Percentiles rank a stretch among this genome's conserved stretches.
Evolutionary conservation across 352 stramenopile species (phyloP).

Genomic region (Pythium aristosporum): DNA sequence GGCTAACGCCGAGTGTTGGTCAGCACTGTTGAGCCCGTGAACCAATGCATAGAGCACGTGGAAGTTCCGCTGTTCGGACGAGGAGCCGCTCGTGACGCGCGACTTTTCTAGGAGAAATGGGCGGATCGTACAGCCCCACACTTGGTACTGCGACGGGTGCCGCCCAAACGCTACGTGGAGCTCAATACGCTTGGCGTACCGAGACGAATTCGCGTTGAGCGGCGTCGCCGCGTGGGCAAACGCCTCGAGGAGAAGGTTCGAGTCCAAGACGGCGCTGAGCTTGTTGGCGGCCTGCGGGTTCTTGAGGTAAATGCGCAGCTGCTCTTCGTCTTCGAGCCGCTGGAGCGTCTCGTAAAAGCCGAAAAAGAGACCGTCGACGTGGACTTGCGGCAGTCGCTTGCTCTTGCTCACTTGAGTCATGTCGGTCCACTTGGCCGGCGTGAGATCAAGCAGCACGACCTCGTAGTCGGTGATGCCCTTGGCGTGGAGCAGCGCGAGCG

Average conservation of each 20-base stretch:
- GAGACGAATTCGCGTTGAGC: slow-evolving; percentile 74
- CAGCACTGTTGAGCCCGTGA: slow-evolving; percentile 42
- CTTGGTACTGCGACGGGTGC: slow-evolving; percentile 54
- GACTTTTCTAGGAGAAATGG: slow-evolving; percentile 73
- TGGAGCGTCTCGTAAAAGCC: slow-evolving; percentile 82
- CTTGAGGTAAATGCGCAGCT: slow-evolving; percentile 75
- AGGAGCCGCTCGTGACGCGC: slow-evolving; percentile 36
- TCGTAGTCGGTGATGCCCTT: slow-evolving; percentile 68
- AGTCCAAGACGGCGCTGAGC: slow-evolving; percentile 58
- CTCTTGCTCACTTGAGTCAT: slow-evolving; percentile 69
- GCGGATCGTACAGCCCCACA: slow-evolving; percentile 50
- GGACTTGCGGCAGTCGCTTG: slow-evolving; percentile 71
- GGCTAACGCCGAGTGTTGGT: slow-evolving; percentile 29
- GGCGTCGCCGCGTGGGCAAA: slow-evolving; percentile 67
- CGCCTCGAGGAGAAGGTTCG: slow-evolving; percentile 74
- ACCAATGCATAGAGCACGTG: slow-evolving; percentile 76
- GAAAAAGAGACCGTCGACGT: slow-evolving; percentile 72
- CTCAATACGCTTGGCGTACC: slow-evolving; percentile 66
- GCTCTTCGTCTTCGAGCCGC: slow-evolving; percentile 73
- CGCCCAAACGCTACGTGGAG: slow-evolving; percentile 45
- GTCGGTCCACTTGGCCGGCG: slow-evolving; percentile 59
- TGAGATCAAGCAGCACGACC: slow-evolving; percentile 68
- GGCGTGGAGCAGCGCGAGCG: slow-evolving; percentile 69
- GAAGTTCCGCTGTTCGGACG: slow-evolving; percentile 45
- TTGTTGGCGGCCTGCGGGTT: slow-evolving; percentile 65